Conservation (phyloP, 2,329 filamentous ascomycete genomes). For the Cordyceps cicadae region DNA sequence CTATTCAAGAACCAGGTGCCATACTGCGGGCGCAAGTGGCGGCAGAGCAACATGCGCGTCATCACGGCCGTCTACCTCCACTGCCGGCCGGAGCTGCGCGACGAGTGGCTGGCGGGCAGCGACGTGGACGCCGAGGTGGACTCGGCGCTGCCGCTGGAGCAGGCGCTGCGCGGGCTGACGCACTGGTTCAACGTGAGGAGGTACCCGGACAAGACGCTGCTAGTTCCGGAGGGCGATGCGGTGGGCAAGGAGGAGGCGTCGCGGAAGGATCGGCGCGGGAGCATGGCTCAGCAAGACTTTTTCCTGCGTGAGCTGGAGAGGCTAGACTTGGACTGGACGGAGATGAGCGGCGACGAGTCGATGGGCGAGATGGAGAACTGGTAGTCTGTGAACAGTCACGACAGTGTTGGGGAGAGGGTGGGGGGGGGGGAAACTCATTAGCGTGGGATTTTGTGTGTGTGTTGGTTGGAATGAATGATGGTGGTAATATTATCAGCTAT, state of each 20-base stretch:
- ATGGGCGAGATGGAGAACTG: conserved; percentile 27
- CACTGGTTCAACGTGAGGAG: conserved; percentile 87
- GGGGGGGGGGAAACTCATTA: no score
- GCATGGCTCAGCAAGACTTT: conserved; percentile 56
- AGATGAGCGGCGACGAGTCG: conserved; percentile 28
- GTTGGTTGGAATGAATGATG: neutral
- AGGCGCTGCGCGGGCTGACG: conserved; percentile 78
- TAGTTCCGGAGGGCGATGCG: conserved; percentile 36
- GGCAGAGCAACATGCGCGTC: conserved; percentile 95
- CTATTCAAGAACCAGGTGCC: conserved; percentile 98
- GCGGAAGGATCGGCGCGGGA: neutral
- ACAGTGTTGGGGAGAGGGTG: neutral
- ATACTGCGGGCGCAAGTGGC: conserved; percentile 96
- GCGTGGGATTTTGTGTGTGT: neutral
- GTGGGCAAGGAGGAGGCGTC: conserved; percentile 45
- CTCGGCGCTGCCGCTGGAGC: conserved; percentile 83
- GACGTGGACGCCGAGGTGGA: conserved; percentile 93
- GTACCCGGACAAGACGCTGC: conserved; percentile 70
- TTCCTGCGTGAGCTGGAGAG: conserved; percentile 71
- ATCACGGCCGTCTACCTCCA: conserved; percentile 96
- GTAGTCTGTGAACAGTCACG: conserved; percentile 7
- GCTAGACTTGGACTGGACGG: conserved; percentile 48
- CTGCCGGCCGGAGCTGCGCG: conserved; percentile 82
- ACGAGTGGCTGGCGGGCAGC: conserved; percentile 88
- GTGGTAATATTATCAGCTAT: neutral